Base-by-base conservation (phyloP, 345 rosid genomes). In the Draba incana region DNA sequence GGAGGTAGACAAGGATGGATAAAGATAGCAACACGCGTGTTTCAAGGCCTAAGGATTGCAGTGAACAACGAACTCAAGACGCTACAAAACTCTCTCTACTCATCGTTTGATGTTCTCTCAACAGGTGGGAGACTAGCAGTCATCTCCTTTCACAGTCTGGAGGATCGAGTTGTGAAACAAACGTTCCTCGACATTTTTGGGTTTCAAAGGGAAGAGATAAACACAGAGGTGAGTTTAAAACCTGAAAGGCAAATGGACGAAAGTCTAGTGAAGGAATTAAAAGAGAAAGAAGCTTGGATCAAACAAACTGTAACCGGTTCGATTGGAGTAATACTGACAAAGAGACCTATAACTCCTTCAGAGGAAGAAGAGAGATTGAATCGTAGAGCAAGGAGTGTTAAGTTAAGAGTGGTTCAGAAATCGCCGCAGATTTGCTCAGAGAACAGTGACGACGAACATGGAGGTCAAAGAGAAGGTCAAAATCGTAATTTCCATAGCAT, bases 1-100 rank as follows among this genome's bases (percentile, higher is more conserved):
- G 97, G 84, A 47, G 92, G 97, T 53, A 84, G 97, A 79, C 98
- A 84, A 80, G 97, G 98, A 63, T 93, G 96, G 97, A 82, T 93
- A 75, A 90, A 93, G 77, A 88, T 94, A 15, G 98, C 98, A 35
- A 88, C 92, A 28, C 82, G 96, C 47, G 97, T 90, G 60, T 93
- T 90, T 61, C 98, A 93, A 75, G 94, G 96, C 24, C 83, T 93
- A 52, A 80, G 98, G 71, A 93, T 90, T 23, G 96, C 97, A 35
- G 98, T 93, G 38, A 93, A 93, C 37, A 92, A 93, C 74, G 98
- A 93, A 74, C 97, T 93, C 24, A 84, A 78, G 67, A 82, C 90
- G 2, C 81, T 93, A 62, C 86, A 86, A 74, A 79, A 84, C 67
- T 75, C 98, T 13, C 89, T 87, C 28, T 63, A 79, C 70, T 80